These are phyloP conservation scores for Biscogniauxia marginata DNA, from an alignment of 2,329 filamentous ascomycete species.

Conservation along the genomic window DNA sequence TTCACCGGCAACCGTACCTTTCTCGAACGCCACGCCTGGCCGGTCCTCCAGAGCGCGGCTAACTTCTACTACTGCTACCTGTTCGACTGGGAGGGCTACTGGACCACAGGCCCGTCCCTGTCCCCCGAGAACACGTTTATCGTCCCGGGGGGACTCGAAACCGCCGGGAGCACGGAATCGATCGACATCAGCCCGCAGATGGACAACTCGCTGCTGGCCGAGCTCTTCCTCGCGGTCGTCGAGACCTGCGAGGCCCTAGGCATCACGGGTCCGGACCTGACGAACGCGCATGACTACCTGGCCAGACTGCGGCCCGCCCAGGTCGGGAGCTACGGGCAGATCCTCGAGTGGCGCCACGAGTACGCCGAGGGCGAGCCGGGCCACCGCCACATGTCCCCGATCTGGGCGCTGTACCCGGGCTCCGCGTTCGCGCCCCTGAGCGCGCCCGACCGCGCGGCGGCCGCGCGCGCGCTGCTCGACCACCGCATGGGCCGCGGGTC, in stretches of 20 bases:
- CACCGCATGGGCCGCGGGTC: constrained; percentile 14
- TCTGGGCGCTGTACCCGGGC: constrained; percentile 21
- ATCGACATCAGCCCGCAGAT: constrained; percentile 15
- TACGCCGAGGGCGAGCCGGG: constrained; percentile 17
- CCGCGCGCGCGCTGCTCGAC: constrained; percentile 14
- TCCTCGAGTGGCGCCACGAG: constrained; percentile 24
- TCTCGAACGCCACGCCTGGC: constrained; percentile 25
- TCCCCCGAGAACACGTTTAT: constrained; percentile 19
- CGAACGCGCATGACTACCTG: constrained; percentile 8
- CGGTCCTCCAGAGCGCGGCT: constrained; percentile 34
- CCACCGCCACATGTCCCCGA: constrained; percentile 21
- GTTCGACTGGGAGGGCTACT: constrained; percentile 28
- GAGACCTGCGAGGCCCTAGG: constrained; percentile 14
- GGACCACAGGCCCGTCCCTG: constrained; percentile 16
- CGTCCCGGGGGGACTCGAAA: constrained; percentile 5
- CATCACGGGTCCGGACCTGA: constrained; percentile 3
- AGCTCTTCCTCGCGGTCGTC: constrained; percentile 31
- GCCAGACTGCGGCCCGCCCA: constrained; percentile 11
- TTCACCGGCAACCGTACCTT: constrained; percentile 34
- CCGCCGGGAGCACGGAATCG: constrained; percentile 2
- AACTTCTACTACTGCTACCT: constrained; percentile 40
- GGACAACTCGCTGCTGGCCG: constrained; percentile 35
- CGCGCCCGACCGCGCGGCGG: constrained; percentile 7
- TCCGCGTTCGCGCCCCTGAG: constrained; percentile 15
- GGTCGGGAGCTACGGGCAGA: constrained; percentile 21